Conservation (phyloP, 352 stramenopile species). For the Pythium phragmitis region DNA sequence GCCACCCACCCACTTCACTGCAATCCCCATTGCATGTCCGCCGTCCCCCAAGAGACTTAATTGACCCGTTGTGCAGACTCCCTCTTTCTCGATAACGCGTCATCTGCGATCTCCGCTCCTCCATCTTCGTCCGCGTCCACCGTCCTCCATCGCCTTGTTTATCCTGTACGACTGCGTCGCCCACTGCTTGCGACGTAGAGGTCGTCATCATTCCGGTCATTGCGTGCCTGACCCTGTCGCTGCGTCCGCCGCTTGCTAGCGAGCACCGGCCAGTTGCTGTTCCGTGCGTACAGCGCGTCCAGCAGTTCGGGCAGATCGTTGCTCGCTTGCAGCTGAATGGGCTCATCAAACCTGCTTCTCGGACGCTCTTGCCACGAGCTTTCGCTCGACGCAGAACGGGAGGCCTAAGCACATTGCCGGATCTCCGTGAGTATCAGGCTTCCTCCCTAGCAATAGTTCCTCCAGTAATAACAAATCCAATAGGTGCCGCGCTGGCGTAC, state of each 20-base stretch:
- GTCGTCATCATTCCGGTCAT: slow-evolving; percentile 2
- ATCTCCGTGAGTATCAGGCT: neutral
- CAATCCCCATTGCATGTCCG: neutral
- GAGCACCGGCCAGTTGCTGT: slow-evolving; percentile 16
- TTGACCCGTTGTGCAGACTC: too few species aligned
- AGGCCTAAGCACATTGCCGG: neutral
- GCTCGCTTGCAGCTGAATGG: neutral
- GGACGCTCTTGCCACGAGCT: neutral
- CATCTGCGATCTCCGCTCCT: too few species aligned
- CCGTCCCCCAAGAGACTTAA: too few species aligned
- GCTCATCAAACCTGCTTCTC: neutral
- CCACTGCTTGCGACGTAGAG: neutral
- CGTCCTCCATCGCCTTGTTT: neutral
- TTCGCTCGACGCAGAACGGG: neutral
- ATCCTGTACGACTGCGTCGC: neutral
- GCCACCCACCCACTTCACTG: neutral
- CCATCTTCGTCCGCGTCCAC: too few species aligned
- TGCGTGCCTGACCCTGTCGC: neutral
- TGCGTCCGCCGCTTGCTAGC: neutral
- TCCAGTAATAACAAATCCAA: too few species aligned
- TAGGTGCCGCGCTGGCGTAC: neutral
- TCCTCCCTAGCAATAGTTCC: too few species aligned
- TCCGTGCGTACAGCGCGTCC: slow-evolving; percentile 14
- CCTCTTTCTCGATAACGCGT: too few species aligned
- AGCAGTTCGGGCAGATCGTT: slow-evolving; percentile 14